Evolutionary conservation across 208 protist species (phyloP).

Genomic region (Trypanosoma platydactyli): DNA sequence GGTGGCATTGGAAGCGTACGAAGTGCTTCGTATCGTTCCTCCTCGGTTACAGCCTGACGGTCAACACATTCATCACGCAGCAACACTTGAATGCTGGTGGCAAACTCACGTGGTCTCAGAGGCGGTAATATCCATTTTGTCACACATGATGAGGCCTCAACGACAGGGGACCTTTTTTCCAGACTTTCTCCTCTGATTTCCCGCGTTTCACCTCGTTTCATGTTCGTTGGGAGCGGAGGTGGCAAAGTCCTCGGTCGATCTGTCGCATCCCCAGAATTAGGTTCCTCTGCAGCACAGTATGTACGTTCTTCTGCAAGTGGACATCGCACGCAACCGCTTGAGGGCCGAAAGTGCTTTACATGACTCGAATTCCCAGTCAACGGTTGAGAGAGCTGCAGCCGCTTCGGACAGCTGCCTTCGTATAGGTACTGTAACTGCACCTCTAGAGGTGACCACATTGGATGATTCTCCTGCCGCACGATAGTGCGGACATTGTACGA

Average conservation of each 20-base stretch:
- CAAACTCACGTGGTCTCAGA: conserved; percentile 8
- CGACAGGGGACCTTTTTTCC: neutral
- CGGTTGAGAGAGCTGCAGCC: neutral
- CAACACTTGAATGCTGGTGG: conserved; percentile 27
- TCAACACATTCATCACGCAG: conserved; percentile 50
- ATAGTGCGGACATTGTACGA: conserved; percentile 22
- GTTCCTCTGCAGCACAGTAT: too few relatives aligned
- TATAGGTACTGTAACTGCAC: conserved; percentile 14
- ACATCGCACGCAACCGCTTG: neutral
- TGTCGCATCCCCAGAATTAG: too few relatives aligned
- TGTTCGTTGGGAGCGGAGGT: neutral
- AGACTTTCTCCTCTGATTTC: neutral
- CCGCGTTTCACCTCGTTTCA: neutral
- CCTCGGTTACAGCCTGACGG: conserved; percentile 46
- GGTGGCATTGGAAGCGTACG: conserved; percentile 29
- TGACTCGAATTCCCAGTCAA: neutral
- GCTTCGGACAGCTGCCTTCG: neutral
- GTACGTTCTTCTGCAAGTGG: neutral
- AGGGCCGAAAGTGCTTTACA: neutral
- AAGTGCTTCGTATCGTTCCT: conserved; percentile 41
- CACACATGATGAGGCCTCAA: neutral
- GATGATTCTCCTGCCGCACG: conserved; percentile 12
- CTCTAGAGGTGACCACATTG: conserved; percentile 19
- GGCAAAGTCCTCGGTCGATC: neutral
- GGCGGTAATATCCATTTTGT: neutral